Evolutionary conservation across 2,329 filamentous ascomycete species (phyloP).

Genomic region (Pseudomassariella vexata): DNA sequence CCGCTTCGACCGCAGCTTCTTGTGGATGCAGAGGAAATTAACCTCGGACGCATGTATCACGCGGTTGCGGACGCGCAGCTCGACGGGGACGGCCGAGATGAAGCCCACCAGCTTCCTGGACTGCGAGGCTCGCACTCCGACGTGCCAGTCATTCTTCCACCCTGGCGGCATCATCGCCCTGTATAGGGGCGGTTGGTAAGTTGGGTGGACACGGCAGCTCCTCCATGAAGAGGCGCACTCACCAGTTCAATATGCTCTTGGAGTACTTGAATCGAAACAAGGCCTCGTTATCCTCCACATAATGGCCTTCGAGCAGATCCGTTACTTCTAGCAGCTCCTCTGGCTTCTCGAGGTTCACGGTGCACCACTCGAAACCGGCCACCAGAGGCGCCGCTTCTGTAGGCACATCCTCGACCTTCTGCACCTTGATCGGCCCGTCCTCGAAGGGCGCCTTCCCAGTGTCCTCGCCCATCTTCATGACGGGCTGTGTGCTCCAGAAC

Average conservation of each 20-base stretch:
- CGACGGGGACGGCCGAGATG: conserved; percentile 81
- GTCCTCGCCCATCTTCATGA: conserved; percentile 71
- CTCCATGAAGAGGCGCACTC: conserved; percentile 25
- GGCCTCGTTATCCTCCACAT: conserved; percentile 94
- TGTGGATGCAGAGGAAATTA: conserved; percentile 97
- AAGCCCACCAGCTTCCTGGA: conserved; percentile 89
- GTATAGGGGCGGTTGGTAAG: conserved; percentile 1
- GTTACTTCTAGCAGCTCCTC: conserved; percentile 83
- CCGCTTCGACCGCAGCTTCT: conserved; percentile 91
- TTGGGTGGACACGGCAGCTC: too few relatives aligned
- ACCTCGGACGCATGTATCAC: conserved; percentile 79
- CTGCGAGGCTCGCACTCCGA: conserved; percentile 79
- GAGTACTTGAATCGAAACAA: conserved; percentile 99
- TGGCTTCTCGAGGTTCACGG: conserved; percentile 76
- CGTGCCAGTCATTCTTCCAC: conserved; percentile 91
- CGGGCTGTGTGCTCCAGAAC: conserved; percentile 97
- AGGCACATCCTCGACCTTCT: conserved; percentile 72
- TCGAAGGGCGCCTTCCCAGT: conserved; percentile 42
- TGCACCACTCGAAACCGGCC: conserved; percentile 89
- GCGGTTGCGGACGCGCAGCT: conserved; percentile 72
- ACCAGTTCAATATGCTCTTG: conserved; percentile 82
- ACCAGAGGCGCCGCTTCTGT: conserved; percentile 71
- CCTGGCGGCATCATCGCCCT: conserved; percentile 93
- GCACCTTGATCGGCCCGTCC: conserved; percentile 80
- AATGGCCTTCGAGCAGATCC: conserved; percentile 85